Percentiles rank a stretch among this genome's conserved stretches.
These are phyloP conservation scores for Aphanomyces stellatus DNA, from an alignment of 352 stramenopile genomes.

Conservation along the genomic window DNA sequence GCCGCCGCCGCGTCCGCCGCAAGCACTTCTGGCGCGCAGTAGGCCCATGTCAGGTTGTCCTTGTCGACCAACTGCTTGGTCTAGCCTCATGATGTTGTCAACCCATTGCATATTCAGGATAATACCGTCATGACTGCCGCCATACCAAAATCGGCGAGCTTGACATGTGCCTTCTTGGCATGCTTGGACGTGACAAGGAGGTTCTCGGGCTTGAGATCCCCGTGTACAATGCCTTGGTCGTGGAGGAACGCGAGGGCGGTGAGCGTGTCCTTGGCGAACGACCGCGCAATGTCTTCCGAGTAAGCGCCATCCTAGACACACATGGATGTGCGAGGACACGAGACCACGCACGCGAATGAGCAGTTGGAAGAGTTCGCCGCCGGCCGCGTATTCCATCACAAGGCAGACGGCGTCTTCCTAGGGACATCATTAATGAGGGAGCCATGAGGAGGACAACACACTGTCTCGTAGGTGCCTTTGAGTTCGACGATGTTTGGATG, in stretches of 20 bases:
- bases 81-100: slow-evolving; percentile 5
- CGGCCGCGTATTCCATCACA: slow-evolving; percentile 46
- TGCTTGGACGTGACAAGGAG: slow-evolving; percentile 68
- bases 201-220: slow-evolving; percentile 79
- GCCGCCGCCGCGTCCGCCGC: slow-evolving; percentile 24
- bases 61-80: slow-evolving; percentile 30
- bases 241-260: slow-evolving; percentile 34
- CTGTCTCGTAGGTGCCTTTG: slow-evolving; percentile 41
- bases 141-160: slow-evolving; percentile 78
- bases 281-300: slow-evolving; percentile 58
- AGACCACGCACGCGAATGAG: slow-evolving; percentile 33
- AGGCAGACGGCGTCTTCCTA: slow-evolving; percentile 36
- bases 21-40: slow-evolving; percentile 40
- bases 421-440: neutral
- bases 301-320: slow-evolving; percentile 46
- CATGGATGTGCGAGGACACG: neutral
- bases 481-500: slow-evolving; percentile 54
- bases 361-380: slow-evolving; percentile 61
- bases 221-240: slow-evolving; percentile 33
- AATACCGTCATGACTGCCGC: slow-evolving; percentile 47
- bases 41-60: slow-evolving; percentile 40
- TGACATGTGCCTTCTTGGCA: slow-evolving; percentile 54
- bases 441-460: neutral
- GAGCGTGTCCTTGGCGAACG: slow-evolving; percentile 41
- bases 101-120: neutral